These are phyloP conservation scores for Axilococcus clingmanii DNA, from an alignment of 139 green algal species.

Conservation along the genomic window DNA sequence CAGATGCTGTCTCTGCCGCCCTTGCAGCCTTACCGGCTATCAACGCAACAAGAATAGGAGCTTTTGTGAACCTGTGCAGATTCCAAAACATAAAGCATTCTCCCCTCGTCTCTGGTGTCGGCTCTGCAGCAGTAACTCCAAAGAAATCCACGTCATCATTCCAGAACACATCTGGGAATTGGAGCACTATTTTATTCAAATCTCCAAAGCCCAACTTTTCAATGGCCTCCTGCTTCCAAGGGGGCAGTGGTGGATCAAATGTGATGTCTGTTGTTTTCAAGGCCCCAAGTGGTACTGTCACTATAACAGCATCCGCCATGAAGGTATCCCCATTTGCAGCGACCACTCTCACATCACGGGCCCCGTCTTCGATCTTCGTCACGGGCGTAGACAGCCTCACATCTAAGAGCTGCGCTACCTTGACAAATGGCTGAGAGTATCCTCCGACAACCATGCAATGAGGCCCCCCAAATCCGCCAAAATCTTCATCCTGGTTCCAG, in stretches of 20 bases:
- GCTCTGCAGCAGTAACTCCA: conserved; percentile 41
- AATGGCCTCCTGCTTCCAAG: conserved; percentile 63
- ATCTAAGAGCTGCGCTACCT: conserved; percentile 27
- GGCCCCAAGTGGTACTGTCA: conserved; percentile 64
- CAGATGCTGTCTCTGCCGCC: conserved; percentile 8
- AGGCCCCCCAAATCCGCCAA: conserved; percentile 72
- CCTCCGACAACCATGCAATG: conserved; percentile 81
- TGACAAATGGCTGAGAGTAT: conserved; percentile 29
- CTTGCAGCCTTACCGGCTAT: conserved; percentile 30
- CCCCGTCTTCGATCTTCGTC: conserved; percentile 2
- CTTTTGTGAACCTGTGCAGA: conserved; percentile 38
- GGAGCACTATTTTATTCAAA: conserved; percentile 80
- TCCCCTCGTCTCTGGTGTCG: conserved; percentile 28
- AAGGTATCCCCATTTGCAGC: conserved; percentile 29
- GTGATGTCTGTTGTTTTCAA: conserved; percentile 46
- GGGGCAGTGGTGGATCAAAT: conserved; percentile 63
- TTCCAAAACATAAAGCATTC: conserved; percentile 84
- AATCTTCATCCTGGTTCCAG: conserved; percentile 86
- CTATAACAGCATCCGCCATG: conserved; percentile 38
- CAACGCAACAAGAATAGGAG: conserved; percentile 39
- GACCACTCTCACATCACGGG: conserved; percentile 3
- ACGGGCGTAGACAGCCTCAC: conserved; percentile 28
- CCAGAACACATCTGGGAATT: conserved; percentile 79
- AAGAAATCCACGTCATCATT: conserved; percentile 66
- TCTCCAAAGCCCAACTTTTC: conserved; percentile 62